phyloP scores from a whole-genome alignment of 768 basidiomycete genomes.

The Calocybe indica region DNA sequence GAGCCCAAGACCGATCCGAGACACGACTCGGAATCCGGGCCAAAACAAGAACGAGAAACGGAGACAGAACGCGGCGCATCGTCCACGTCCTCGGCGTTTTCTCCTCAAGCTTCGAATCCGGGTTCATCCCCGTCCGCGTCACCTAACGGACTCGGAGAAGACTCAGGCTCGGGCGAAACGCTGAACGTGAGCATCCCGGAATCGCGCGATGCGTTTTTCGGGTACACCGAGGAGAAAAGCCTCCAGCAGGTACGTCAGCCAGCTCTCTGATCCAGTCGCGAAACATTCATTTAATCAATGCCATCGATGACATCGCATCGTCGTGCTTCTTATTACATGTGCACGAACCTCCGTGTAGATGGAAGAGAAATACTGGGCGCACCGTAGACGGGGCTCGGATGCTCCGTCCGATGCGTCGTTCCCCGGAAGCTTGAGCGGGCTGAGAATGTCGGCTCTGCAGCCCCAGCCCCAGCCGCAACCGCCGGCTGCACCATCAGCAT shows the following conservation, averaged over 20 bases:
- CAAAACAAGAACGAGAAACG: too few species aligned
- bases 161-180: constrained; percentile 3
- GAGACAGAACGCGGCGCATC: too few species aligned
- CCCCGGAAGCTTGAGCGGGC: constrained; percentile 27
- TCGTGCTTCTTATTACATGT: not conserved
- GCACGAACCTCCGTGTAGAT: constrained; percentile 38
- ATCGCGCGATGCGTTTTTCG: constrained; percentile 69
- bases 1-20: too few species aligned
- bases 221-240: constrained; percentile 73
- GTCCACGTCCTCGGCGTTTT: too few species aligned
- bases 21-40: too few species aligned
- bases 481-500: constrained; percentile 7
- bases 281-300: not conserved
- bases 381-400: constrained; percentile 54
- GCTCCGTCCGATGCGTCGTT: constrained; percentile 36
- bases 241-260: constrained; percentile 57
- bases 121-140: too few species aligned
- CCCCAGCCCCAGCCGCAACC: constrained; percentile 27
- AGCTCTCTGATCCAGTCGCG: not conserved
- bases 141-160: not conserved
- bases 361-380: constrained; percentile 66
- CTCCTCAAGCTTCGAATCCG: too few species aligned
- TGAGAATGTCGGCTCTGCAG: constrained; percentile 1
- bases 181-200: constrained; percentile 36
- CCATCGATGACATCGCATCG: too few species aligned